These are phyloP conservation scores for Fusarium sublunatum DNA, from an alignment of 2,329 filamentous ascomycete species.

Conservation along the genomic window DNA sequence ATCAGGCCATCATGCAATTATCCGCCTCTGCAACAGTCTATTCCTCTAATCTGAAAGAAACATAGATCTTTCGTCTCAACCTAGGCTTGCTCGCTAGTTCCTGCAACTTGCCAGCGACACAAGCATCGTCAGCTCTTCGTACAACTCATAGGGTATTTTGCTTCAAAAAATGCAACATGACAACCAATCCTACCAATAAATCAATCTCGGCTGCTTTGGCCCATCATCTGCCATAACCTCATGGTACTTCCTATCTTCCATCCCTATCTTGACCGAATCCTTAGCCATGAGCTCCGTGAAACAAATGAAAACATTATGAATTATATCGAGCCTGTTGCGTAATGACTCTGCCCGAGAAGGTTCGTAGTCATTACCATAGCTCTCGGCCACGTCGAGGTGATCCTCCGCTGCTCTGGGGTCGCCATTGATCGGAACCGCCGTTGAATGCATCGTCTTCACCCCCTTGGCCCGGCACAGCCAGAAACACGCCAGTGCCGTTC, in stretches of 20 bases:
- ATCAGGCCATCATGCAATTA: not conserved
- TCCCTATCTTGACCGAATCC: conserved; percentile 1
- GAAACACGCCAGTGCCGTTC: conserved; percentile 63
- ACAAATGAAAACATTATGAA: conserved; percentile 21
- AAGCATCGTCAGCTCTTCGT: conserved; percentile 29
- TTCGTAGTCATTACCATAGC: conserved; percentile 34
- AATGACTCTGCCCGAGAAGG: not conserved
- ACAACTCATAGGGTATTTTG: conserved; percentile 40
- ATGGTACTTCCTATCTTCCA: conserved; percentile 6
- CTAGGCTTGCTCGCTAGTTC: conserved; percentile 15
- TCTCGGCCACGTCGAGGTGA: conserved; percentile 43
- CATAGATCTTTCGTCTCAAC: conserved; percentile 29
- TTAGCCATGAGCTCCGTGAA: conserved; percentile 8
- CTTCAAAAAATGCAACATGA: conserved; percentile 23
- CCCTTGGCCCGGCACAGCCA: conserved; percentile 59
- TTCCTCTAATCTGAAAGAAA: conserved; percentile 16
- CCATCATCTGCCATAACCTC: conserved; percentile 16
- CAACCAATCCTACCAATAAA: conserved; percentile 28
- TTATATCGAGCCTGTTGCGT: not conserved
- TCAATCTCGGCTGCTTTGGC: conserved; percentile 12
- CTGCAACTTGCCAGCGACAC: conserved; percentile 31
- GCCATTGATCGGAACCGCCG: conserved; percentile 42
- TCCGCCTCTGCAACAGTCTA: conserved; percentile 7
- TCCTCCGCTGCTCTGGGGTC: conserved; percentile 57
- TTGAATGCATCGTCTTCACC: conserved; percentile 16